Base-by-base conservation (phyloP, 768 basidiomycete species). In the Butyriboletus loyo region DNA sequence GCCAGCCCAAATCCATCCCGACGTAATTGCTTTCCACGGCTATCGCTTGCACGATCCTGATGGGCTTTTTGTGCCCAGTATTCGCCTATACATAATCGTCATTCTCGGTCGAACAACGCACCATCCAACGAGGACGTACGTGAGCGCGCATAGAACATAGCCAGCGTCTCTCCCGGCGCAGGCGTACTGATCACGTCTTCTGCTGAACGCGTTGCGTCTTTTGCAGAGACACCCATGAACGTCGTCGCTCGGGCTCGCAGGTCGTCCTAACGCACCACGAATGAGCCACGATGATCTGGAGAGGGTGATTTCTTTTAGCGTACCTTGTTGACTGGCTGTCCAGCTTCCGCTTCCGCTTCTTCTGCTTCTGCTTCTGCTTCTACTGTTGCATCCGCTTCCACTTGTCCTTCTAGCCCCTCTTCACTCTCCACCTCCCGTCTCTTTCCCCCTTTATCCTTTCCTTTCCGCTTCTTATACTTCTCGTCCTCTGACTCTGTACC, bases 121-220 rank as follows among this genome's bases (percentile, higher is more conserved):
- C 17, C 17, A 35, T 8, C 1, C 34, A 34, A 8, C 34, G 13
- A 11, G 7, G 21, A 75, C 86, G 59, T 66, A 87, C 89, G 81
- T 17, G 87, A 85, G 8, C 92, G 82, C 6, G 86, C 83, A 60
- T 92, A 95, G 66, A 95, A 95, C 69, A 78, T 77, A 0, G 90
- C 85, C 8, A 94, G 70, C 0, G 87, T 88, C 67, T 96, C 93
- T 11, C 91, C 90, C 0, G 91, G 90, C 4, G 87, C 73, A 0
- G 93, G 93, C 0, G 91, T 93, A 59, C 85, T 87, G 25, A 87
- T 64, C 1, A 80, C 68, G 53, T 93, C 90, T 62, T 92, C 91
- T 0, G 79, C 73, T 1, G 86, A 81, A 5, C 84, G 76, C 2
- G 67, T 54, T 6, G 75, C 69, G 21, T 74, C 72, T 49, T 83